Base-by-base conservation (phyloP, 805 yeast species). In the Kodamaea nitidulidarum region DNA sequence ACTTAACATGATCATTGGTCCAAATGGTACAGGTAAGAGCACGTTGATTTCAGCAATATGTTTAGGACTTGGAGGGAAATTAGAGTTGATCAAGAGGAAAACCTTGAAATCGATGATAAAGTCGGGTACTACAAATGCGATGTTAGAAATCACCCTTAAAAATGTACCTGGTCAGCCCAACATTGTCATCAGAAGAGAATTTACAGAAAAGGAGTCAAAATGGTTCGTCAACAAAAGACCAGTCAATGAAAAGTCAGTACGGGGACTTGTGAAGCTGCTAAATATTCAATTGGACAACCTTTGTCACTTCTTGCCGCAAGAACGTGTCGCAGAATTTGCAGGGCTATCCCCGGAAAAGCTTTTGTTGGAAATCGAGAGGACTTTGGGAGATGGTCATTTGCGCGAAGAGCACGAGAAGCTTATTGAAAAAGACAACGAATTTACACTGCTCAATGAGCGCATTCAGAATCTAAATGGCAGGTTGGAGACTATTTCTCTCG, bases 251-350 rank as follows among this genome's bases (percentile, higher is more conserved):
- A 46, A 49, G 9, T 55, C 54, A 4, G 71, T 88, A 3, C 73
- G 67, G 41, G 59, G 60, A 3, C 29, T 72, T 0, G 65, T 84
- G 18, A 56, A 61, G 15, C 53, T 54, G 2, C 71, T 79, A 45
- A 84, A 84, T 53, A 84, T 93, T 43, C 98, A 93, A 54, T 69
- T 93, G 41, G 95, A 88, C 55, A 93, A 91, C 56, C 68, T 91
- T 36, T 90, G 98, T 54, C 97, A 91, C 56, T 93, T 93, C 54
- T 65, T 93, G 40, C 96, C 98, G 0, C 99, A 93, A 56, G 98
- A 91, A 51, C 72, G 95, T 43, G 98, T 93, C 5, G 91, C 95
- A 2, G 88, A 86, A 47, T 93, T 93, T 67, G 95, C 97, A 0
- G 76, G 82, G 2, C 64, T 87, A 47, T 74, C 84, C 20, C 85